Base-by-base conservation (phyloP, 2,329 filamentous ascomycete species). In the Colletotrichum lupini region DNA sequence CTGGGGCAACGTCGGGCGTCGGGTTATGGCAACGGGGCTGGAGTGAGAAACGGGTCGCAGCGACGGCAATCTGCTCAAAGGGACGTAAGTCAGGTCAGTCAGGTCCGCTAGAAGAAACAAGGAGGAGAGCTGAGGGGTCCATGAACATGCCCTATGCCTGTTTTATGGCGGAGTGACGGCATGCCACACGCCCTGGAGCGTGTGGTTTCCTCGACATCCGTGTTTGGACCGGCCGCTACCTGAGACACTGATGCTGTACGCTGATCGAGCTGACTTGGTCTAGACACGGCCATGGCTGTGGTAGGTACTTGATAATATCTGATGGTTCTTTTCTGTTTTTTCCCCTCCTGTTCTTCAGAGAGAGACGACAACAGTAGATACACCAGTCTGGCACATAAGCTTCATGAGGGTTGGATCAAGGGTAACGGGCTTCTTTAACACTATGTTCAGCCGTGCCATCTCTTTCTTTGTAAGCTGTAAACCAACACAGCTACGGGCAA, bases 21-120 rank as follows among this genome's bases (percentile, higher is more conserved):
- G 73, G 75, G 26, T 76, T 77, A 22, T 69, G 59, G 49, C 60
- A 3, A 77, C 76, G 63, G 78, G 78, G 52, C 75, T 75, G 28
- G 77, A 74, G 49, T 77, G 63, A 14, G 68, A 74, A 5, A 62
- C 35, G 63, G 35, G 24, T 58, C 24, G 52, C 12, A 28, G 59
- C 30, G 58, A 24, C 37, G 55, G 12, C 28, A 37, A 52, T 37
- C 64, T 68, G 26, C 52, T n/a, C 26, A 58, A 55, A 53, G 53
- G 12, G 12, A 56, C 19, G 24, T 72, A n/a, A 62, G 65, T 35
- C 14, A 49, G 14, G 8, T 30, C 26, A 62, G 65, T 28, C 11
- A 49, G 14, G 19, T 30, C 26, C 14, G 26, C n/a, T 30, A 24
- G 7, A 53, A 53, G 14, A 55, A 56, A 35, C 32, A 60, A 52